phyloP scores from a whole-genome alignment of 2,329 filamentous ascomycete genomes.

The Reticulascus tulasneorum region DNA sequence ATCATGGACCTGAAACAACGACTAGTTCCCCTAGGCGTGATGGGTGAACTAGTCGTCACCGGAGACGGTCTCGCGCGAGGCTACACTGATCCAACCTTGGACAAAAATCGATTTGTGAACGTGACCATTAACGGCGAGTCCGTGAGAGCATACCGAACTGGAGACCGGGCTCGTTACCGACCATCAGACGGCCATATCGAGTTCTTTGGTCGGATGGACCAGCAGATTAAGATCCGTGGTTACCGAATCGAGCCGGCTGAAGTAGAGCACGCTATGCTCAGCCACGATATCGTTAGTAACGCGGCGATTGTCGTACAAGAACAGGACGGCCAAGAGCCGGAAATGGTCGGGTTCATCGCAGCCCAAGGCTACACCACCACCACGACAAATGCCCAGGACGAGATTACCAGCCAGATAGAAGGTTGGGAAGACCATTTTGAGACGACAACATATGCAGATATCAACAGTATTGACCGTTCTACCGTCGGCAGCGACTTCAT shows the following conservation, averaged over 20 bases:
- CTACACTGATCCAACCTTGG: slow-evolving; percentile 12
- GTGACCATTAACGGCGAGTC: slow-evolving; percentile 1
- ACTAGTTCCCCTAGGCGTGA: slow-evolving; percentile 18
- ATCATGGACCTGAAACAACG: slow-evolving; percentile 18
- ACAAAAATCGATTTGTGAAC: slow-evolving; percentile 14
- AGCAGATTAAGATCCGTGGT: slow-evolving; percentile 25
- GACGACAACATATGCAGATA: too few species aligned
- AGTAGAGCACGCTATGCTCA: slow-evolving; percentile 18
- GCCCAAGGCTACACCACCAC: too few species aligned
- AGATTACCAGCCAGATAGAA: too few species aligned
- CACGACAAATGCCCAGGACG: too few species aligned
- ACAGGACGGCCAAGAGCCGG: not conserved
- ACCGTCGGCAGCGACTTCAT: too few species aligned
- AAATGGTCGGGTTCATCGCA: too few species aligned
- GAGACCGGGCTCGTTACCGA: too few species aligned
- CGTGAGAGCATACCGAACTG: slow-evolving; percentile 19
- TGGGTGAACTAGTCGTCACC: slow-evolving; percentile 23
- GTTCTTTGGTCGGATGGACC: slow-evolving; percentile 22
- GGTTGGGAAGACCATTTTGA: too few species aligned
- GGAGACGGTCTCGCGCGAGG: slow-evolving; percentile 20
- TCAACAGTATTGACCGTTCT: too few species aligned
- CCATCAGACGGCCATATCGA: slow-evolving; percentile 19
- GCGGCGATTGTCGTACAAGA: slow-evolving; percentile 13
- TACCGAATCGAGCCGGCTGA: slow-evolving; percentile 23
- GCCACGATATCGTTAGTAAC: slow-evolving; percentile 11